Percentiles rank a stretch among this genome's conserved stretches.
Conservation (phyloP, 2,329 filamentous ascomycete genomes). For the Thermothelomyces thermophilus region DNA sequence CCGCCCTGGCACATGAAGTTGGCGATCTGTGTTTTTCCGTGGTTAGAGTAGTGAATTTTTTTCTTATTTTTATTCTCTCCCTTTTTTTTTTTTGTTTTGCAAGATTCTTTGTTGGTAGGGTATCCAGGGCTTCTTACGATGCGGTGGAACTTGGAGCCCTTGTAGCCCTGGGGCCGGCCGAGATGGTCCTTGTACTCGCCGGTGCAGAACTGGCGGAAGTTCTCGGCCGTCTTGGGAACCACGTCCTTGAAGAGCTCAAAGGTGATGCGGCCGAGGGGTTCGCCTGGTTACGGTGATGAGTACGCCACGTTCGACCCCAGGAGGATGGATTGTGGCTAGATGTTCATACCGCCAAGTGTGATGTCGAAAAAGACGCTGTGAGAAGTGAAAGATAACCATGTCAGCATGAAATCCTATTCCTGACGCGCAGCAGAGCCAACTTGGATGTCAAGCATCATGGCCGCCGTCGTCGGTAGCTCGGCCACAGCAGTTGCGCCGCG, state of each 20-base stretch:
- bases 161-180: constrained; percentile 84
- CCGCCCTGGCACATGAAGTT: constrained; percentile 98
- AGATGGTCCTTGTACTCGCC: constrained; percentile 77
- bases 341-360: constrained; percentile 62
- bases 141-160: constrained; percentile 87
- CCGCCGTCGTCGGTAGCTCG: too few relatives aligned
- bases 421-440: neutral
- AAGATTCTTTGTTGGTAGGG: too few relatives aligned
- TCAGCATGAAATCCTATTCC: constrained; percentile 9
- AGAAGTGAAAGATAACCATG: constrained; percentile 14
- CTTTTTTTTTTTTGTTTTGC: too few relatives aligned
- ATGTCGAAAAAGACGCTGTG: constrained; percentile 32
- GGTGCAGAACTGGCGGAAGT: constrained; percentile 95
- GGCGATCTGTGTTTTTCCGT: constrained; percentile 57
- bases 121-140: too few relatives aligned
- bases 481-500: too few relatives aligned
- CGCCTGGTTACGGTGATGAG: constrained; percentile 48
- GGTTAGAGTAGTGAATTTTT: too few relatives aligned
- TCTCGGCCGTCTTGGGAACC: constrained; percentile 84
- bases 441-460: neutral
- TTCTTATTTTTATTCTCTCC: too few relatives aligned
- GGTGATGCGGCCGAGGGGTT: constrained; percentile 78
- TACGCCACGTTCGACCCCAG: neutral
- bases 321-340: too few relatives aligned
- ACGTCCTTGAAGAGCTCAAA: constrained; percentile 85